These are phyloP conservation scores for Meripilus lineatus DNA, from an alignment of 1,284 basidiomycete genomes.

Conservation along the genomic window DNA sequence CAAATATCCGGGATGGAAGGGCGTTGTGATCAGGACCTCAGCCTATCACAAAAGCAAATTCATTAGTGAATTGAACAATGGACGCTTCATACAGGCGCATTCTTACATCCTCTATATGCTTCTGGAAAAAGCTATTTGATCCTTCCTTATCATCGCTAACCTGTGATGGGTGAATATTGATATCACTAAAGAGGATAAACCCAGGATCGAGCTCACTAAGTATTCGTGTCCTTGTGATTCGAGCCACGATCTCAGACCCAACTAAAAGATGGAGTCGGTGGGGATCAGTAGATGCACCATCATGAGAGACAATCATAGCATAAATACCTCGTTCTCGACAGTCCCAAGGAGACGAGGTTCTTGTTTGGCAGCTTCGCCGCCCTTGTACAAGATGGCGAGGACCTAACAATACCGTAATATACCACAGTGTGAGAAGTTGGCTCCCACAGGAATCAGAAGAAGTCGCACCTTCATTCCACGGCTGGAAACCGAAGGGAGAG, in stretches of 20 bases:
- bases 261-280: conserved; percentile 32
- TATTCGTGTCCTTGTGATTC: conserved; percentile 75
- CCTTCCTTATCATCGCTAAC: conserved; percentile 90
- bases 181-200: conserved; percentile 10
- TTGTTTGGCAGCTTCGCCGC: conserved; percentile 67
- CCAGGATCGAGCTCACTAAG: conserved; percentile 39
- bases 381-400: conserved; percentile 79
- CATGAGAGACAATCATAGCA: no score
- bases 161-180: conserved; percentile 32
- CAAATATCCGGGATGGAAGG: conserved; percentile 91
- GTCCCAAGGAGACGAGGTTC: conserved; percentile 88
- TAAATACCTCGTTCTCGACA: conserved; percentile 75
- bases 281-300: conserved; percentile 4
- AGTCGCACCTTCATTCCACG: no score
- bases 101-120: conserved; percentile 79
- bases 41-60: conserved; percentile 40
- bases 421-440: not conserved
- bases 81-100: conserved; percentile 17
- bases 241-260: conserved; percentile 72
- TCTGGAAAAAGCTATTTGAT: conserved; percentile 80
- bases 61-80: not conserved
- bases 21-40: conserved; percentile 84
- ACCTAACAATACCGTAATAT: conserved; percentile 41
- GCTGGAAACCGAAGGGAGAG: no score
- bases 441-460: no score